Percentiles rank a stretch among this genome's conserved stretches.
Evolutionary conservation across 2,329 filamentous ascomycete genomes (phyloP).

Genomic region (Aspergillus phoenicis): DNA sequence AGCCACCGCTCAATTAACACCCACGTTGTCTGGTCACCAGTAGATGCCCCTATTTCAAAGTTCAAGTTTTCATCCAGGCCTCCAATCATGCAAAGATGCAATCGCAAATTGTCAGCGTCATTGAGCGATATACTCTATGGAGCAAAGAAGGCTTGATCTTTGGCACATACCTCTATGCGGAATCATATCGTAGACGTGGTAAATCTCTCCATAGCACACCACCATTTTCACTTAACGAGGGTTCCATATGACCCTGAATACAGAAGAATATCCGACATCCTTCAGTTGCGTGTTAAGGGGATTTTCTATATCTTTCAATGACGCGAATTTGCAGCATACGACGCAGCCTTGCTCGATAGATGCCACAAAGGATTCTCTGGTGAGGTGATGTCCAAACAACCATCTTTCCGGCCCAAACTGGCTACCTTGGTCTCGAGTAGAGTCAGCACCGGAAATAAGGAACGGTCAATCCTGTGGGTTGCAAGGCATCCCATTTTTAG

Average conservation of each 20-base stretch:
- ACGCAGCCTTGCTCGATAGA: neutral
- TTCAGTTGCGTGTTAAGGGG: neutral
- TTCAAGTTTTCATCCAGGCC: neutral
- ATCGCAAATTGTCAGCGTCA: neutral
- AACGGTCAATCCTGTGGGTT: too few species aligned
- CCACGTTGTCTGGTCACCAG: neutral
- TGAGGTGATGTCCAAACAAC: neutral
- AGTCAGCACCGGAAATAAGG: neutral
- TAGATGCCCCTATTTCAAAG: neutral
- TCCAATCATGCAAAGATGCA: neutral
- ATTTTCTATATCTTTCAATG: neutral
- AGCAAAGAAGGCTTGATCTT: neutral
- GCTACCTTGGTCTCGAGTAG: neutral
- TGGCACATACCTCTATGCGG: neutral
- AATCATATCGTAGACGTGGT: neutral
- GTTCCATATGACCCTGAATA: neutral
- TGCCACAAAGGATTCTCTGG: neutral
- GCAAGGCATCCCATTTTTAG: neutral
- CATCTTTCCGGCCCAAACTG: neutral
- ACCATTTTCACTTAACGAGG: neutral
- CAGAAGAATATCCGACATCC: neutral
- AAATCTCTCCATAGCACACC: neutral
- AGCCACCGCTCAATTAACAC: neutral
- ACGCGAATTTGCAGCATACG: neutral
- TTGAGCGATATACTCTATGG: neutral